These are phyloP conservation scores for Urostyla sp. DNA, from an alignment of 73 alveolate species.

Conservation along the genomic window DNA sequence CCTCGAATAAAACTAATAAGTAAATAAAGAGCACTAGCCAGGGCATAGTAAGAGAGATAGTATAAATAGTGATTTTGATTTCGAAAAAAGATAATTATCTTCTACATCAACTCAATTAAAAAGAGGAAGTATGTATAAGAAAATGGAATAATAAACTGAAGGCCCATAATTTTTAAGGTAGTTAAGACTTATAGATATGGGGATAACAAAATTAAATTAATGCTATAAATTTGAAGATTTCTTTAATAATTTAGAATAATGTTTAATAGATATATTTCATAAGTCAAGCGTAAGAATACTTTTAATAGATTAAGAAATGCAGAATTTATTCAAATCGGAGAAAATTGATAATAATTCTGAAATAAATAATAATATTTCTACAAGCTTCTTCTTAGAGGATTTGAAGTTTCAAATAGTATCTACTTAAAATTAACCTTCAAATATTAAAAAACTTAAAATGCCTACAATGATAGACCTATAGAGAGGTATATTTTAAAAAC, in stretches of 20 bases:
- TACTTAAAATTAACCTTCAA: slow-evolving; percentile 20
- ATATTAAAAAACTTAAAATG: slow-evolving; percentile 14
- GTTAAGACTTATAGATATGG: background rate
- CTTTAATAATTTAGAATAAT: background rate
- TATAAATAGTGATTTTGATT: background rate
- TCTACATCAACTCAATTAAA: background rate
- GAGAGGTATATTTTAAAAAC: slow-evolving; percentile 11
- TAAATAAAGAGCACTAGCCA: background rate
- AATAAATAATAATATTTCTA: slow-evolving; percentile 3
- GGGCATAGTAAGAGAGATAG: background rate
- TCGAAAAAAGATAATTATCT: background rate
- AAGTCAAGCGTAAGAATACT: slow-evolving; percentile 2
- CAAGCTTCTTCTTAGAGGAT: slow-evolving; percentile 15
- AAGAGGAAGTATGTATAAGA: background rate
- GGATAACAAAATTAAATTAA: background rate
- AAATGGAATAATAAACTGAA: background rate
- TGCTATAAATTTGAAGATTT: background rate
- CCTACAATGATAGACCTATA: slow-evolving; percentile 3
- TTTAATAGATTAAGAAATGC: slow-evolving; percentile 23
- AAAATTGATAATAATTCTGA: background rate
- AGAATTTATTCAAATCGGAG: slow-evolving; percentile 8
- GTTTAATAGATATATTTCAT: slow-evolving; percentile 41
- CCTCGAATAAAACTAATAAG: background rate
- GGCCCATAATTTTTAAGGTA: background rate
- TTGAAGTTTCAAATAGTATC: slow-evolving; percentile 1